Evolutionary conservation across 768 basidiomycete species (phyloP), one percentile per base, ranked within the genome.

Genomic region (Podaxis sp.): DNA sequence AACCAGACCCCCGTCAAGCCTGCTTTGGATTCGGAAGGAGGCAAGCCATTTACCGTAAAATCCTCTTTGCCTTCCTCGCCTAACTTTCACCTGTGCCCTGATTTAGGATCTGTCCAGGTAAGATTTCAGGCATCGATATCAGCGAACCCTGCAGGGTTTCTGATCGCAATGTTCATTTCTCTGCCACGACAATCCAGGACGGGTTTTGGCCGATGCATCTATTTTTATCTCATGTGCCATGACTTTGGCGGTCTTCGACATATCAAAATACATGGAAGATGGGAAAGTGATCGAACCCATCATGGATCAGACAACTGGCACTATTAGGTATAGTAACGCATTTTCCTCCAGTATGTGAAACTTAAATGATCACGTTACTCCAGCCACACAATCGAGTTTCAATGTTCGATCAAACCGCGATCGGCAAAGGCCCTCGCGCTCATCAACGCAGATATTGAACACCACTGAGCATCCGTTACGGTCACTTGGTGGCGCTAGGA

Each of bases 311-410:
- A 76, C 77, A 11, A 73, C 76, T 11, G 82, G 82, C 9, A 79
- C 77, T 0, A 81, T 83, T 65, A 83, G 81, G 81, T 79, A 63
- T 33, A 15, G 25, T 37, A 43, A 11, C 22, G 24, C 37, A 3
- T 50, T 43, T 4, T 4, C 29, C 6, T 11, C 19, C 46, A 24
- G 36, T 38, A 9, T 29, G 41, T 57, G 24, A 27, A 51, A 29
- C 29, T 7, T 2, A 52, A n/a, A 47, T 38, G 49, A 19, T 36
- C 17, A n/a, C 38, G 9, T 47, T 47, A 9, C 25, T 13, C 15
- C 58, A 81, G 80, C 54, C 80, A 81, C 60, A 78, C 79, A 2
- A 74, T 73, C 53, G 72, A 74, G 1, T 82, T 79, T 70, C 67
- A 73, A 63, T 81, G 80, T 27, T 66, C 73, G 4, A 75, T 82